Base-by-base conservation (phyloP, 1,284 basidiomycete genomes). In the Apiotrichum gracile region DNA sequence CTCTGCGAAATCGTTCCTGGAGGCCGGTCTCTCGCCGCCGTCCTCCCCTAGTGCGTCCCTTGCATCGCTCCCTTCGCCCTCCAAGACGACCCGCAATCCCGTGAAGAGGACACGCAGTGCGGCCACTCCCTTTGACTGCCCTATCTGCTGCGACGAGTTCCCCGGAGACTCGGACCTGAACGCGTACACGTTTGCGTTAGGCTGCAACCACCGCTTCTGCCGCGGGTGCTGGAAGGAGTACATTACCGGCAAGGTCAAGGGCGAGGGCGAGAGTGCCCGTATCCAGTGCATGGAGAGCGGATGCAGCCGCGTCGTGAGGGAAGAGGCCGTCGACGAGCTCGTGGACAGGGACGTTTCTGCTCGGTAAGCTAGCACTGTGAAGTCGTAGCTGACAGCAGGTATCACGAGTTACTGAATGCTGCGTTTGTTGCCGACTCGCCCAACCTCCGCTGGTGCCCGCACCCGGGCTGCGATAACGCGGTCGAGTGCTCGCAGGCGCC, bases 241-340 rank as follows among this genome's bases (percentile, higher is more conserved):
- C 72, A 73, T 88, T 47, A 79, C 79, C 40, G 85, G 86, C 63
- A 97, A 98, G 79, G 84, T 98, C 67, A 83, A 82, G 58, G 86
- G 86, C 55, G 94, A 98, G 70, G 89, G 87, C 51, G 94, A 97
- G 72, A 85, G 86, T 60, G 78, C 81, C 38, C 68, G 77, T 21
- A 85, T 97, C 59, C 83, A 88, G 58, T 99, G 94, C 78, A 97
- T 99, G 94, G 87, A 86, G 34, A 87, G 87, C 66, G 85, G 84
- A 41, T 99, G 96, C 76, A 79, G 81, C 27, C 78, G 90, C 49
- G 81, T 92, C 50, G 84, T 88, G 4, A 76, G 79, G 43, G 78
- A 78, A 47, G 75, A 76, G 43, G 75, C 77, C 1, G 75, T 83
- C 14, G 73, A 77, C 47, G 68, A 73, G 39, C 62, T 82, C 17